These are phyloP conservation scores for Pyrenochaeta sp. DNA, from an alignment of 2,329 filamentous ascomycete genomes.

Conservation along the genomic window DNA sequence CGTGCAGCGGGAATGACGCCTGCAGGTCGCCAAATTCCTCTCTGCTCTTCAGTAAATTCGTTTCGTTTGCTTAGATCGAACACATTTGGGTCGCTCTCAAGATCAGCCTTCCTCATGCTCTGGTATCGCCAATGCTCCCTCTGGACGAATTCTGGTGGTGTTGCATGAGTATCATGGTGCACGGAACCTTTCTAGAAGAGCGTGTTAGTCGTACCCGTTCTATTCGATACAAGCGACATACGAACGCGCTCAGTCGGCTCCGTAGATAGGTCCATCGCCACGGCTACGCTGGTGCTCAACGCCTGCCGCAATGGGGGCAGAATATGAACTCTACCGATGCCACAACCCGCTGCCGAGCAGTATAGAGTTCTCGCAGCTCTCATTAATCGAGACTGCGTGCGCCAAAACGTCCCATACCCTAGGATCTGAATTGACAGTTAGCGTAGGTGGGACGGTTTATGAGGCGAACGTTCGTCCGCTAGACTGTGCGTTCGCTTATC, in stretches of 20 bases:
- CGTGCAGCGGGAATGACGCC: slow-evolving; percentile 38
- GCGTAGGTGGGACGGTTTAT: not conserved
- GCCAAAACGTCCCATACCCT: not conserved
- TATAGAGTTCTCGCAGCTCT: not conserved
- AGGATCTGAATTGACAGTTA: not conserved
- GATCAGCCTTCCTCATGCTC: slow-evolving; percentile 63
- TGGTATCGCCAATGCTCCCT: slow-evolving; percentile 62
- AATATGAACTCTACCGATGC: not conserved
- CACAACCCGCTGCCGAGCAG: slow-evolving; percentile 4
- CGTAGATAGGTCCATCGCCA: slow-evolving; percentile 36
- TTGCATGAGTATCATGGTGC: slow-evolving; percentile 49
- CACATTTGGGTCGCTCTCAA: slow-evolving; percentile 59
- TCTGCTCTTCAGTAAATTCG: slow-evolving; percentile 45
- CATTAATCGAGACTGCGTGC: slow-evolving; percentile 5
- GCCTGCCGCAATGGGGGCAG: not conserved
- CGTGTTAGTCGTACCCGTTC: slow-evolving; percentile 34
- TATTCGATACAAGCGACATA: slow-evolving; percentile 33
- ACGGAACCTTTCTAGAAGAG: slow-evolving; percentile 31
- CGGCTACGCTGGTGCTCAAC: not conserved
- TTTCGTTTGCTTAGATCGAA: slow-evolving; percentile 47
- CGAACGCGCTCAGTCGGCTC: slow-evolving; percentile 39
- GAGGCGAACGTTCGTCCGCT: slow-evolving; percentile 4
- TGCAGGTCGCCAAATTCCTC: slow-evolving; percentile 36
- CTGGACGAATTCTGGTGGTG: slow-evolving; percentile 46
- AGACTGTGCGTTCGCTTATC: slow-evolving; percentile 13